Evolutionary conservation across 208 protist genomes (phyloP).

Genomic region (Naegleria fowleri): DNA sequence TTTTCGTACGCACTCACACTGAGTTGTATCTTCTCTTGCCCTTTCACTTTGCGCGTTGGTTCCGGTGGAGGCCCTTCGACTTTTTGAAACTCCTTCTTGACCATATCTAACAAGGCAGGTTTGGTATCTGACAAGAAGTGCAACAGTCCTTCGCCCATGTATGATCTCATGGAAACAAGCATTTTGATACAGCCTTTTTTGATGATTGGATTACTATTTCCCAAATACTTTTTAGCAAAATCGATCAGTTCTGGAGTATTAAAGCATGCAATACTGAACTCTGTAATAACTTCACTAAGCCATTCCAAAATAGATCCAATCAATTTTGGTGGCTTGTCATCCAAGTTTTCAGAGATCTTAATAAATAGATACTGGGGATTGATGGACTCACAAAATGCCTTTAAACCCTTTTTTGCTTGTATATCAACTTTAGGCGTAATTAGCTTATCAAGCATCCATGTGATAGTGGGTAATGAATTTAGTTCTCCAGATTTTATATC

Average conservation of each 20-base stretch:
- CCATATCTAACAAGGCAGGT: background rate
- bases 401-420: background rate
- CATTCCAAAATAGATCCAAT: background rate
- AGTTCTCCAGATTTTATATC: background rate
- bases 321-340: background rate
- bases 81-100: slow-evolving; percentile 24
- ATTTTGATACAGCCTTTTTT: slow-evolving; percentile 14
- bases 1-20: background rate
- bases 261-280: slow-evolving; percentile 14
- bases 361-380: slow-evolving; percentile 22
- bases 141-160: background rate
- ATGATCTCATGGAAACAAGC: background rate
- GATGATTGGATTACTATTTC: slow-evolving; percentile 9
- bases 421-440: background rate
- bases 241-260: slow-evolving; percentile 4
- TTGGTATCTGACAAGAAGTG: background rate
- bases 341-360: background rate
- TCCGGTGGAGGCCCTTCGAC: background rate
- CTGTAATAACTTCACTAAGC: background rate
- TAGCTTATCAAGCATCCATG: background rate
- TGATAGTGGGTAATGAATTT: background rate
- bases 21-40: background rate
- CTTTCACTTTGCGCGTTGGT: background rate
- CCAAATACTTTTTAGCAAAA: background rate
- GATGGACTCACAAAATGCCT: background rate